Conservation (phyloP, 257 asterid species). For the Penstemon davidsonii region DNA sequence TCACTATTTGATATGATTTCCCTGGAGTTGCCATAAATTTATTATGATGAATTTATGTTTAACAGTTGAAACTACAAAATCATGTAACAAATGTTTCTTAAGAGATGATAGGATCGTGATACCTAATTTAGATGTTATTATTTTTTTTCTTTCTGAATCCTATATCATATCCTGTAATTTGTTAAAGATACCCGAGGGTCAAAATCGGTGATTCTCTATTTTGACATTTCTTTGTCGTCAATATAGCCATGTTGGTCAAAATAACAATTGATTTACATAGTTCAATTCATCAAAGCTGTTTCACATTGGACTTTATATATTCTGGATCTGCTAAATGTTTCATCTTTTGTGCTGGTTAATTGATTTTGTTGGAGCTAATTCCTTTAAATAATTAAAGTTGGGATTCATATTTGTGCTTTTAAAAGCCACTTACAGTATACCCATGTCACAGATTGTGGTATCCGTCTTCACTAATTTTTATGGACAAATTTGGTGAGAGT, state of each 20-base stretch:
- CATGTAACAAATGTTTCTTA: not conserved
- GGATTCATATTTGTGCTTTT: constrained; percentile 18
- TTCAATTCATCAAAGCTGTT: not conserved
- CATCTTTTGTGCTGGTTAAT: not conserved
- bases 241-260: not conserved
- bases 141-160: not conserved
- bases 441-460: constrained; percentile 68
- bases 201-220: not conserved
- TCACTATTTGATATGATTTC: too few species aligned
- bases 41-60: not conserved
- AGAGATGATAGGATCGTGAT: not conserved
- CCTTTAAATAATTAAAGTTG: not conserved
- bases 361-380: constrained; percentile 9
- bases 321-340: not conserved
- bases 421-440: constrained; percentile 19
- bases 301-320: not conserved
- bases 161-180: not conserved
- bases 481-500: constrained; percentile 52
- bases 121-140: not conserved
- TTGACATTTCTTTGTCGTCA: not conserved
- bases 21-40: too few species aligned
- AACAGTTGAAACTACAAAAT: not conserved
- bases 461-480: constrained; percentile 68
- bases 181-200: not conserved
- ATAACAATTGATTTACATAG: not conserved